Conservation (phyloP, 2,329 filamentous ascomycete species). For the Samsoniella hepiali region DNA sequence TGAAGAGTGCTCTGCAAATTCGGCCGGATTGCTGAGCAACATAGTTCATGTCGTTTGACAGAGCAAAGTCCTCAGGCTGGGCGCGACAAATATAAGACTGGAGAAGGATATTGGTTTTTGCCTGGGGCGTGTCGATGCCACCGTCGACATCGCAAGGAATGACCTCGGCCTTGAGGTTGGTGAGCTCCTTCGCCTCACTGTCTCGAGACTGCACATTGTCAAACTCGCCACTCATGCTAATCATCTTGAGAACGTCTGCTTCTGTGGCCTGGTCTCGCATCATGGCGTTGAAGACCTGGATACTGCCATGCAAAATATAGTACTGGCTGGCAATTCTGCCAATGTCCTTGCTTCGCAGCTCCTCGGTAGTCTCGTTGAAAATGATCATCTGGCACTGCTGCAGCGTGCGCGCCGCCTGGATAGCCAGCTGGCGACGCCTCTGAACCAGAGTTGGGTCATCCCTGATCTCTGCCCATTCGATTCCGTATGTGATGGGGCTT, state of each 20-base stretch:
- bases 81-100: conserved; percentile 91
- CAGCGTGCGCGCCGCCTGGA: conserved; percentile 80
- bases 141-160: conserved; percentile 77
- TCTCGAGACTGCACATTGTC: conserved; percentile 95
- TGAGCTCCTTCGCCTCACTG: conserved; percentile 84
- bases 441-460: conserved; percentile 88
- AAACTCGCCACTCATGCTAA: conserved; percentile 96
- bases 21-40: conserved; percentile 93
- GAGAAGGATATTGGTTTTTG: conserved; percentile 92
- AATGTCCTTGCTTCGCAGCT: conserved; percentile 89
- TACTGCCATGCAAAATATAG: conserved; percentile 89
- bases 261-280: conserved; percentile 85
- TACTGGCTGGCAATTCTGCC: conserved; percentile 96
- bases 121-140: conserved; percentile 67
- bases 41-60: conserved; percentile 89
- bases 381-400: conserved; percentile 98
- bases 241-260: conserved; percentile 91
- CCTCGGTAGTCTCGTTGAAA: conserved; percentile 91
- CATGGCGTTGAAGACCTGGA: conserved; percentile 94
- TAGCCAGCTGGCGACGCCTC: conserved; percentile 77
- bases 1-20: conserved; percentile 92
- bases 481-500: conserved; percentile 88
- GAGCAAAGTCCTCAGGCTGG: conserved; percentile 86
- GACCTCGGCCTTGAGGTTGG: conserved; percentile 64
- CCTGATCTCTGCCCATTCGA: conserved; percentile 86